A percentile compares a stretch with the other conserved stretches of the same genome.
These are phyloP conservation scores for Thielaviopsis ethacetica DNA, from an alignment of 2,329 filamentous ascomycete species.

Conservation along the genomic window DNA sequence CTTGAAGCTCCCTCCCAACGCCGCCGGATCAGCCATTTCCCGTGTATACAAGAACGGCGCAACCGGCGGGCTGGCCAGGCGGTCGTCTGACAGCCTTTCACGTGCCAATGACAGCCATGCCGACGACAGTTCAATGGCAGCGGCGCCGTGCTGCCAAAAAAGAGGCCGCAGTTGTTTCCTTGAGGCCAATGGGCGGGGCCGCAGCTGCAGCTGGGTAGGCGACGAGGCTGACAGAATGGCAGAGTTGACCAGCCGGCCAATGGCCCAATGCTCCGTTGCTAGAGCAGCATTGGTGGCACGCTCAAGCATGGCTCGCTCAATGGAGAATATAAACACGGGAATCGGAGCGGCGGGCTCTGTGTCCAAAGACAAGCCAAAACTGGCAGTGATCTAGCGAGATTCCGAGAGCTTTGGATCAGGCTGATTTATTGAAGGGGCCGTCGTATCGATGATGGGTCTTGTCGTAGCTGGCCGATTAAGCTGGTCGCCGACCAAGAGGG, in stretches of 20 bases:
- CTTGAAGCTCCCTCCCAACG: not conserved
- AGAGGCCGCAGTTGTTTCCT: conserved; percentile 6
- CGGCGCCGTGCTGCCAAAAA: conserved; percentile 11
- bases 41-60: conserved; percentile 1
- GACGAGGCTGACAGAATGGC: conserved; percentile 3
- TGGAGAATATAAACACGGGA: not conserved
- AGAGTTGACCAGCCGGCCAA: conserved; percentile 9
- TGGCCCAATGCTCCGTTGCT: not conserved
- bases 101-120: conserved; percentile 8
- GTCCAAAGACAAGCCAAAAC: not conserved
- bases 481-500: too few relatives aligned
- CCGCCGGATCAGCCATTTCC: not conserved
- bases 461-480: too few relatives aligned
- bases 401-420: too few relatives aligned
- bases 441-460: too few relatives aligned
- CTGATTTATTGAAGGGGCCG: too few relatives aligned
- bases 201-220: not conserved
- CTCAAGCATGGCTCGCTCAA: conserved; percentile 11
- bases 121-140: conserved; percentile 7
- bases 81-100: not conserved
- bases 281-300: conserved; percentile 3
- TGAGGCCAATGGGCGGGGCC: not conserved
- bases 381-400: not conserved
- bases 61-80: not conserved
- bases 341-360: too few relatives aligned